Base-by-base conservation (phyloP, 1,284 basidiomycete genomes). In the Mycena sp. region DNA sequence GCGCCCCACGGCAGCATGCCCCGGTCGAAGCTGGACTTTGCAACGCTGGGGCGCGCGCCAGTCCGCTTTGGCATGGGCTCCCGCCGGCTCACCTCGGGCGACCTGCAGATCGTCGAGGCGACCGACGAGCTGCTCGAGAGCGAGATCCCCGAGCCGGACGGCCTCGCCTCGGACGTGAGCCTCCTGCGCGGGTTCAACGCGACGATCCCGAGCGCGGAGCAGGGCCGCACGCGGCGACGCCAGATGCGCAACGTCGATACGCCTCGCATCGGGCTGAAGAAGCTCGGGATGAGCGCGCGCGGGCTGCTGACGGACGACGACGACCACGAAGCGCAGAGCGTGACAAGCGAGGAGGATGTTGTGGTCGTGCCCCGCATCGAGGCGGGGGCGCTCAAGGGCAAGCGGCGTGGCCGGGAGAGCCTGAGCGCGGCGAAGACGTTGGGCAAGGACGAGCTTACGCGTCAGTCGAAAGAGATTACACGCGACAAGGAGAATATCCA, bases 401-500 rank as follows among this genome's bases (percentile, higher is more conserved):
- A 86, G 71, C 80, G 83, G 72, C 81, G 82, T 61, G 84, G 87
- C 41, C 81, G 91, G 70, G 87, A 90, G 72, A 91, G 89, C 70
- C 72, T 92, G 57, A 87, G 87, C 74, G 81, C 88, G 16, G 77
- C 86, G 12, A 92, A 91, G 78, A 85, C 85, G 53, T 78, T 96
- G 44, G 91, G 93, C 45, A 87, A 88, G 72, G 92, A 94, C 45
- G 95, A 98, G 76, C 81, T 98, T 65, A 78, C 84, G 28, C 83
- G 90, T 64, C 94, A 97, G 77, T 87, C 88, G 29, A 85, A 90
- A 62, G 95, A 98, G 78, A 97, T 98, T 65, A 75, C 87, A 64
- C 83, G 85, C 69, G 95, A 98, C 81, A 95, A 94, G 80, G 93
- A 96, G 77, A 96, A 97, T 74, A 72, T 97, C 30, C 86, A 92